A percentile compares a stretch with the other conserved stretches of the same genome.
Conservation (phyloP, 257 asterid genomes). For the Forsythia suspensa region DNA sequence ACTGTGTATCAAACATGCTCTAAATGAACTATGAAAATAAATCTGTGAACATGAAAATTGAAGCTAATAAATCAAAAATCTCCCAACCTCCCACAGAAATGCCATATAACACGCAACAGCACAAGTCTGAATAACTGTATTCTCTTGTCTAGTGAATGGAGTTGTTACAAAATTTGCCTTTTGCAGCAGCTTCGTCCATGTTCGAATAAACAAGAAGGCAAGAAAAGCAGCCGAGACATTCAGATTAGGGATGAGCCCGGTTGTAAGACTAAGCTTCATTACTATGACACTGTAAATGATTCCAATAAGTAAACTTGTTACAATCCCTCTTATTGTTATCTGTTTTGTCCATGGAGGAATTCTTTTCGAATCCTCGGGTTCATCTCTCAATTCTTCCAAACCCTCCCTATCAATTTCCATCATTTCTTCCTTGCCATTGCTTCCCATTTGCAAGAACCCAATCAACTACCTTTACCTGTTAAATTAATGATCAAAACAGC, state of each 20-base stretch:
- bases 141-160: constrained; percentile 83
- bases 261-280: constrained; percentile 74
- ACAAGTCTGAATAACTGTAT: constrained; percentile 81
- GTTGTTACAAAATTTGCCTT: constrained; percentile 50
- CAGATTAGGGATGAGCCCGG: constrained; percentile 85
- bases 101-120: constrained; percentile 89
- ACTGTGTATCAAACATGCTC: not conserved
- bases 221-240: constrained; percentile 93
- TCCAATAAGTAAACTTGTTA: constrained; percentile 69
- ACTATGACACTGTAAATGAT: constrained; percentile 65
- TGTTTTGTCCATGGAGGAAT: constrained; percentile 78
- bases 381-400: constrained; percentile 25
- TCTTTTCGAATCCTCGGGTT: constrained; percentile 42
- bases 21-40: not conserved
- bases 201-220: constrained; percentile 61
- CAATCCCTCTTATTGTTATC: constrained; percentile 64
- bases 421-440: constrained; percentile 25
- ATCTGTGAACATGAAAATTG: not conserved
- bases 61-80: not conserved
- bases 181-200: constrained; percentile 74
- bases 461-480: constrained; percentile 15
- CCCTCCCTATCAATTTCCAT: constrained; percentile 31
- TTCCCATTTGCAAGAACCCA: constrained; percentile 22
- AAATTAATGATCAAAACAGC: not conserved
- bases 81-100: constrained; percentile 78